Evolutionary conservation across 2,329 filamentous ascomycete genomes (phyloP).

Genomic region (Cordyceps cateniannulata): DNA sequence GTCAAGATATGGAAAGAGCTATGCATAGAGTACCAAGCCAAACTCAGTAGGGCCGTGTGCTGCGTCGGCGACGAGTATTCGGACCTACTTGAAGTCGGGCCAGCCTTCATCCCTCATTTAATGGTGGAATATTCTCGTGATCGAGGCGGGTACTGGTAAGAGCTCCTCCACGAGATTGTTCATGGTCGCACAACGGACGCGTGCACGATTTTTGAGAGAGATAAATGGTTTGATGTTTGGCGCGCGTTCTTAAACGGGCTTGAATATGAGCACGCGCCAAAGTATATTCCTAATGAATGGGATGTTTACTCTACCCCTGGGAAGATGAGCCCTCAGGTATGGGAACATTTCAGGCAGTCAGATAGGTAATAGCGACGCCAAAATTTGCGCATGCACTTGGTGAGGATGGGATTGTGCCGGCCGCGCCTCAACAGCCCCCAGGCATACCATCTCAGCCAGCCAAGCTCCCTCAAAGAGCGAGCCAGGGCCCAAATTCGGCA

Average conservation of each 20-base stretch:
- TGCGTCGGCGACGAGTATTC: conserved; percentile 6
- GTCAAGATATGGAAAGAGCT: not conserved
- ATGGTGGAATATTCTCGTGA: conserved; percentile 12
- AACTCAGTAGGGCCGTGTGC: not conserved
- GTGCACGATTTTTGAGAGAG: not conserved
- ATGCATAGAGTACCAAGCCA: conserved; percentile 1
- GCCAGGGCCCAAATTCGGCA: no score
- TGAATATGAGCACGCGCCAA: conserved; percentile 9
- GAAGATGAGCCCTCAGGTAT: not conserved
- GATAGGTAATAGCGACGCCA: not conserved
- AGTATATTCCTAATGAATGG: conserved; percentile 9
- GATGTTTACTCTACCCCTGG: conserved; percentile 4
- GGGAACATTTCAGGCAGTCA: not conserved
- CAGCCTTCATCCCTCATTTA: conserved; percentile 7
- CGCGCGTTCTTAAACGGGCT: conserved; percentile 2
- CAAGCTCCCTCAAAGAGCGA: no score
- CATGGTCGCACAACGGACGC: conserved; percentile 10
- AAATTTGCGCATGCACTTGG: not conserved
- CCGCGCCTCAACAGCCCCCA: no score
- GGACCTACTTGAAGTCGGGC: conserved; percentile 10
- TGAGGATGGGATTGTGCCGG: no score
- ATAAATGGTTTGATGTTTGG: conserved; percentile 3
- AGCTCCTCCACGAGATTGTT: conserved; percentile 13
- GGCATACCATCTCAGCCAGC: no score
- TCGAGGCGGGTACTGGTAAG: conserved; percentile 12